Evolutionary conservation across 2,329 filamentous ascomycete species (phyloP).

Genomic region (Neurospora crassa): DNA sequence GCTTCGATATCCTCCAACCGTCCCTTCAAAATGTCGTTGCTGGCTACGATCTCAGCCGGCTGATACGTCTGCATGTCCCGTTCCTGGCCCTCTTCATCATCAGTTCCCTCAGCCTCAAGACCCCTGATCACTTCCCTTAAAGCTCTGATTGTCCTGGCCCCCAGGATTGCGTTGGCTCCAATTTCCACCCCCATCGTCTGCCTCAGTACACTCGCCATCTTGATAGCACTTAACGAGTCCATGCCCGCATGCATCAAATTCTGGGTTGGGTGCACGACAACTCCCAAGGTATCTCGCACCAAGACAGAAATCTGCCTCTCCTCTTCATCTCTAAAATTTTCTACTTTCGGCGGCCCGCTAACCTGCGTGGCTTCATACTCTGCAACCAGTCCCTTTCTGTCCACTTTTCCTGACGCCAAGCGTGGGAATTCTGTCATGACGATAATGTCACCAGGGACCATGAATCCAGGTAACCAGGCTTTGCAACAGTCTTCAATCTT

Average conservation of each 20-base stretch:
- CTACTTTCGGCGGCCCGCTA: not conserved
- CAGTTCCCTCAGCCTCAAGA: constrained; percentile 28
- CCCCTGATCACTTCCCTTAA: constrained; percentile 25
- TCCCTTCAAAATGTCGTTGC: constrained; percentile 8
- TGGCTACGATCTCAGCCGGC: not conserved
- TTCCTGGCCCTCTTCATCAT: not conserved
- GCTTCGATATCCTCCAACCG: constrained; percentile 32
- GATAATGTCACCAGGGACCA: constrained; percentile 70
- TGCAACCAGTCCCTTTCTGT: constrained; percentile 53
- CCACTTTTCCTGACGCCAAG: constrained; percentile 75
- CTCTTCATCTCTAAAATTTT: constrained; percentile 20
- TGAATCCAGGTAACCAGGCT: constrained; percentile 70
- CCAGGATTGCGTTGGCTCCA: constrained; percentile 52
- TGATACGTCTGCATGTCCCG: not conserved
- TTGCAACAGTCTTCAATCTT: constrained; percentile 51
- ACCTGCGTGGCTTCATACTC: constrained; percentile 32
- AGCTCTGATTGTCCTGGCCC: constrained; percentile 33
- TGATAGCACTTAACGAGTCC: constrained; percentile 33
- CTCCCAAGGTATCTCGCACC: constrained; percentile 20
- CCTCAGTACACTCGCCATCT: constrained; percentile 54
- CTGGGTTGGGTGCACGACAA: constrained; percentile 19
- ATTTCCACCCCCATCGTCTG: constrained; percentile 40
- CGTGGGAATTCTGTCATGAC: constrained; percentile 57
- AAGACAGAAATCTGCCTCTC: constrained; percentile 27
- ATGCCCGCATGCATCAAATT: constrained; percentile 26